These are phyloP conservation scores for Eucalyptus tenuipes DNA, from an alignment of 345 rosid species.

Conservation along the genomic window DNA sequence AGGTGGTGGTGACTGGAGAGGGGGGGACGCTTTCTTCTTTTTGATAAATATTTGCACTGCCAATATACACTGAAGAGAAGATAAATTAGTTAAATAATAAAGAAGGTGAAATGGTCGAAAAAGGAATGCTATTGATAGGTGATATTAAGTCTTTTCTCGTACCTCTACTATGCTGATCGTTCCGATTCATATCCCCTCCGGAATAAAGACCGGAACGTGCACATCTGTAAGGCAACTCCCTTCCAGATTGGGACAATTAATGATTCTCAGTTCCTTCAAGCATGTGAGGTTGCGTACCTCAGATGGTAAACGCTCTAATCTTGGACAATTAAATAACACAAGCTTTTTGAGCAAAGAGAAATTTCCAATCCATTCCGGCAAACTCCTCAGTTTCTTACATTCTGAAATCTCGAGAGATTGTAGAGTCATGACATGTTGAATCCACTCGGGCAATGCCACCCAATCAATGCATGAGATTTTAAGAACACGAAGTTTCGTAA, in stretches of 20 bases:
- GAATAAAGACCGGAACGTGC: not conserved
- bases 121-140: not conserved
- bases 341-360: not conserved
- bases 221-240: rapidly evolving
- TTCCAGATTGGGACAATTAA: not conserved
- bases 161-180: not conserved
- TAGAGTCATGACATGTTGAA: not conserved
- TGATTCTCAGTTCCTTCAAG: not conserved
- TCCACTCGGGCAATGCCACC: rapidly evolving
- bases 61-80: not conserved
- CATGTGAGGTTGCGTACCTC: not conserved
- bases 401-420: not conserved
- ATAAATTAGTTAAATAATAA: not conserved
- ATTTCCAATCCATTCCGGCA: not conserved
- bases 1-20: conserved; percentile 26
- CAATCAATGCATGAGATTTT: not conserved
- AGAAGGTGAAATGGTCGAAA: rapidly evolving
- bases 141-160: not conserved
- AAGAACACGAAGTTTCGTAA: not conserved
- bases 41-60: not conserved
- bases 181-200: not conserved
- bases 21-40: conserved; percentile 24
- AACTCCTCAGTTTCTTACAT: rapidly evolving
- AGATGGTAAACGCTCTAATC: not conserved
- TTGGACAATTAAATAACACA: not conserved